Conservation (phyloP, 331 rosid species). For the Malus hybrid region DNA sequence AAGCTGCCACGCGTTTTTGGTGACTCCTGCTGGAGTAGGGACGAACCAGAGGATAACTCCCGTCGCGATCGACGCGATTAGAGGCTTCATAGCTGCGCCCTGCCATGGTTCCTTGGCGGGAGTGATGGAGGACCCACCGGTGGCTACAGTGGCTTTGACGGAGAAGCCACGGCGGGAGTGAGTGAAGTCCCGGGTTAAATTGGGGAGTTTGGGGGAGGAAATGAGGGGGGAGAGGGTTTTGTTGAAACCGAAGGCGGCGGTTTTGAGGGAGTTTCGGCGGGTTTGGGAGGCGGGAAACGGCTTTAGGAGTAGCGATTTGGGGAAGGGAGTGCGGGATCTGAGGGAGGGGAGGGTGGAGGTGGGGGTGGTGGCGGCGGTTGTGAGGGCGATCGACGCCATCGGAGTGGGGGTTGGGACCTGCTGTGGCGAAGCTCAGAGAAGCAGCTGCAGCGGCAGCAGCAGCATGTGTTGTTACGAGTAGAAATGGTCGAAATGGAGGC, state of each 20-base stretch:
- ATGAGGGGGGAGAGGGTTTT: constrained; percentile 7
- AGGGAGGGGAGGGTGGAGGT: constrained; percentile 21
- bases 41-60: constrained; percentile 74
- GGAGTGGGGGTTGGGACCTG: neutral
- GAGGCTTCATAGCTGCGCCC: constrained; percentile 77
- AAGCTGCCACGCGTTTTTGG: constrained; percentile 84
- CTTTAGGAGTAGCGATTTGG: neutral
- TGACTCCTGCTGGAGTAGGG: constrained; percentile 75
- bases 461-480: neutral
- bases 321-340: constrained; percentile 18
- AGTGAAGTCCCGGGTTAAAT: neutral
- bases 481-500: neutral
- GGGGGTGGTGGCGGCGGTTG: constrained; percentile 7
- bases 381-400: constrained; percentile 47
- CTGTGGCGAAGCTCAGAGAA: constrained; percentile 9
- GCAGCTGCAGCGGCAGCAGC: neutral
- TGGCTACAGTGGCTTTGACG: constrained; percentile 21
- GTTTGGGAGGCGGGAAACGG: neutral
- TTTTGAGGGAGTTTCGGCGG: constrained; percentile 3
- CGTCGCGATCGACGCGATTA: constrained; percentile 64
- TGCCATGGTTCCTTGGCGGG: constrained; percentile 58
- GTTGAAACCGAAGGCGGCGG: constrained; percentile 12
- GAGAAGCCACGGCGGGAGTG: neutral
- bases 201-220: constrained; percentile 12
- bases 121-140: constrained; percentile 11